Percentiles rank a stretch among this genome's conserved stretches.
phyloP scores from a whole-genome alignment of 2,329 filamentous ascomycete genomes.

The Exserohilum turcica region DNA sequence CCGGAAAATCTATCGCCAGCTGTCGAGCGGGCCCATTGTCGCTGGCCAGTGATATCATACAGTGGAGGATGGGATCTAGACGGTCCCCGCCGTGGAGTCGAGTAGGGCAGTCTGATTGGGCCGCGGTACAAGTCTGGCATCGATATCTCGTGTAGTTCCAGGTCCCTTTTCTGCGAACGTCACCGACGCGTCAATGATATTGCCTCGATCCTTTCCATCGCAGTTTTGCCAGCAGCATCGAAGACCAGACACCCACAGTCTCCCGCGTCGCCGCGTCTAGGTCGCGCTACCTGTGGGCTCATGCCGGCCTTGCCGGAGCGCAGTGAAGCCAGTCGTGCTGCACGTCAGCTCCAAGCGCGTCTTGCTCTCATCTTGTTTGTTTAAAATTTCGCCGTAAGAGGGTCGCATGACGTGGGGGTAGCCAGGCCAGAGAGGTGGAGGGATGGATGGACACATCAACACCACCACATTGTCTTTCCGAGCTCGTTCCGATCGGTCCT shows the following conservation, averaged over 20 bases:
- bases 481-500: constrained; percentile 12
- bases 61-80: constrained; percentile 17
- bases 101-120: constrained; percentile 6
- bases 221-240: constrained; percentile 1
- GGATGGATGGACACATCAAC: no score
- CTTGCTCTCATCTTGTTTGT: background rate
- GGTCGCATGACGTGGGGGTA: background rate
- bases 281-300: constrained; percentile 1
- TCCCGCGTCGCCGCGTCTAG: background rate
- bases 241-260: constrained; percentile 1
- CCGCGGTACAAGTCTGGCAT: background rate
- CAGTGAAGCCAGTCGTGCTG: background rate
- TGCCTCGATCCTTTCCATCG: constrained; percentile 9
- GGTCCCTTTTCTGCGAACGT: constrained; percentile 12
- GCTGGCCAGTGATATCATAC: constrained; percentile 45
- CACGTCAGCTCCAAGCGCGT: background rate
- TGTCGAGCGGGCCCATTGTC: constrained; percentile 29
- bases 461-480: constrained; percentile 6
- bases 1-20: constrained; percentile 20
- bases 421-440: background rate
- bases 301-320: constrained; percentile 1
- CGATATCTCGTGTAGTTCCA: constrained; percentile 6
- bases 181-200: constrained; percentile 17
- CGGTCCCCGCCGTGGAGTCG: constrained; percentile 7
- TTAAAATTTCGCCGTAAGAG: background rate